Evolutionary conservation across 2,329 filamentous ascomycete species (phyloP).

Genomic region (Raffaelea albimanens): DNA sequence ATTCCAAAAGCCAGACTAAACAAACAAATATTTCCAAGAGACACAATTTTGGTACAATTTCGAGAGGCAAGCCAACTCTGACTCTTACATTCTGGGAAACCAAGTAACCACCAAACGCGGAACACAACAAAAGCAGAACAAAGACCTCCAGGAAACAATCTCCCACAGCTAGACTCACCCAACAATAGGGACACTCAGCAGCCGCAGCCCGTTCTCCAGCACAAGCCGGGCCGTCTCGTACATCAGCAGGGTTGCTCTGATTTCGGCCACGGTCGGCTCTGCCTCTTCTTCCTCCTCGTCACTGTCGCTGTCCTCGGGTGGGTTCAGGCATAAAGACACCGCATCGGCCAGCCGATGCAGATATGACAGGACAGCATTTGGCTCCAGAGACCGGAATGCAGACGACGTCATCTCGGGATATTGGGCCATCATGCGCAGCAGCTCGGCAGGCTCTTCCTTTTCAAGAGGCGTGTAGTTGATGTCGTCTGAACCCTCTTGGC

Average conservation of each 20-base stretch:
- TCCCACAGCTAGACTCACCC: neutral
- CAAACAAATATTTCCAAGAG: no score
- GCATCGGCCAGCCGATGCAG: conserved; percentile 16
- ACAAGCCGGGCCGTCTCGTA: conserved; percentile 53
- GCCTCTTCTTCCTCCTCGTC: conserved; percentile 20
- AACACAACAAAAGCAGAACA: no score
- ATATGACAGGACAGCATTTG: conserved; percentile 51
- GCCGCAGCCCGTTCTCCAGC: conserved; percentile 53
- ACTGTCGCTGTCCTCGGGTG: conserved; percentile 23
- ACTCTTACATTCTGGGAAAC: no score
- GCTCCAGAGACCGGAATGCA: conserved; percentile 59
- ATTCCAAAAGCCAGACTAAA: no score
- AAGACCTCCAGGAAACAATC: neutral
- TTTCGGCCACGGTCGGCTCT: neutral
- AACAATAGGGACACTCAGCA: conserved; percentile 38
- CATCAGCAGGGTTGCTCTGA: conserved; percentile 39
- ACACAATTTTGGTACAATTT: no score
- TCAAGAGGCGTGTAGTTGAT: conserved; percentile 15
- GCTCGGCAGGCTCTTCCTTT: conserved; percentile 41
- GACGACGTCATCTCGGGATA: conserved; percentile 57
- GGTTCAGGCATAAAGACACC: neutral
- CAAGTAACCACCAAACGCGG: no score
- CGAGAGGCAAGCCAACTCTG: no score
- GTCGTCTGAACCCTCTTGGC: neutral
- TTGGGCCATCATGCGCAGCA: conserved; percentile 51